These are phyloP conservation scores for Tremella fuciformis DNA, from an alignment of 768 basidiomycete species.

Conservation along the genomic window DNA sequence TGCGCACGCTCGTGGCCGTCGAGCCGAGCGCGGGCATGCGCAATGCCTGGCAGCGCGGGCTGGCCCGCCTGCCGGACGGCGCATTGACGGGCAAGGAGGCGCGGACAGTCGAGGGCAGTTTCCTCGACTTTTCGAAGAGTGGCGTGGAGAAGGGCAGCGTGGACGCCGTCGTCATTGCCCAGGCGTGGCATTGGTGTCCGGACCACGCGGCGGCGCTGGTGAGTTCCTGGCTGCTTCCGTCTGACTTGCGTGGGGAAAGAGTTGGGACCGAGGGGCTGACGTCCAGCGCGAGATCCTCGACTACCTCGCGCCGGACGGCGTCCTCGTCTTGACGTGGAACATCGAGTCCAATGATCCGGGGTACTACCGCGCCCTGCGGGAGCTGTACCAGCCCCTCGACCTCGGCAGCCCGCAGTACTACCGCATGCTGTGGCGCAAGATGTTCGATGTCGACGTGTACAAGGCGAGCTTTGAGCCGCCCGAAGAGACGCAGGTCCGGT, in stretches of 20 bases:
- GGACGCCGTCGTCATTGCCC: conserved; percentile 35
- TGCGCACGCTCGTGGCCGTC: conserved; percentile 61
- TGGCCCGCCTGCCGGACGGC: conserved; percentile 6
- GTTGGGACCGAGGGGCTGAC: not conserved
- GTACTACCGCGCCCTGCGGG: conserved; percentile 60
- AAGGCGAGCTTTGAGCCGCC: conserved; percentile 61
- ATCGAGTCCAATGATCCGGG: conserved; percentile 57
- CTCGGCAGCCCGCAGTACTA: conserved; percentile 77
- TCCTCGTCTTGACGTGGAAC: conserved; percentile 81
- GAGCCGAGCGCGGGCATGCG: conserved; percentile 89
- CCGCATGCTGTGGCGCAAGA: conserved; percentile 67
- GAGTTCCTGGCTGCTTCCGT: no score
- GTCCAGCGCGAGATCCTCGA: conserved; percentile 68
- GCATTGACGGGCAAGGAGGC: conserved; percentile 12
- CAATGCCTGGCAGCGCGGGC: conserved; percentile 60
- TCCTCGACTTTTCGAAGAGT: conserved; percentile 40
- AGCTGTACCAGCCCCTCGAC: conserved; percentile 68
- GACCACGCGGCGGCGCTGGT: conserved; percentile 67
- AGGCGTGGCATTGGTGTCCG: conserved; percentile 90
- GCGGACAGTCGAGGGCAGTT: conserved; percentile 39
- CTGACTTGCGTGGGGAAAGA: no score
- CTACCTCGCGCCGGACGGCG: conserved; percentile 72
- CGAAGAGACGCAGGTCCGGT: conserved; percentile 57
- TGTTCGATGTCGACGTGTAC: conserved; percentile 67
- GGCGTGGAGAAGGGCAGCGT: conserved; percentile 26